phyloP scores from a whole-genome alignment of 257 asterid species.

The Solanum ossicruentum region DNA sequence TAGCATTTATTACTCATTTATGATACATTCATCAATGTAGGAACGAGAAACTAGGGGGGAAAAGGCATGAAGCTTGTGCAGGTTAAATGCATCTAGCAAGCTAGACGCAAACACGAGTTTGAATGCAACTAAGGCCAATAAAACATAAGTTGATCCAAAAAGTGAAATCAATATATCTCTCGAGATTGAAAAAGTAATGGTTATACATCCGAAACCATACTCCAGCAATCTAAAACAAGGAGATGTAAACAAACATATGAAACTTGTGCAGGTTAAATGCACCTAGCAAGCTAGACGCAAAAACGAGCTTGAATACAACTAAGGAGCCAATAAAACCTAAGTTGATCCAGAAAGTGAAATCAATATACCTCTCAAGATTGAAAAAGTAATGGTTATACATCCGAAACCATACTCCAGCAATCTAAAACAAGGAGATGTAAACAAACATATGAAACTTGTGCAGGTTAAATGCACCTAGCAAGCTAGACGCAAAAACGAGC shows the following conservation, averaged over 20 bases:
- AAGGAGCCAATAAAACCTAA: not conserved
- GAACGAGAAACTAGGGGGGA: not conserved
- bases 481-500: not conserved
- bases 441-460: not conserved
- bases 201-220: not conserved
- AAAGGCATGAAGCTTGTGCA: not conserved
- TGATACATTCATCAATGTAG: not conserved
- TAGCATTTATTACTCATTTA: not conserved
- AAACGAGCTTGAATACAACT: not conserved
- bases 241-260: not conserved
- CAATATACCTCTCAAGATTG: not conserved
- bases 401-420: not conserved
- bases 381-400: not conserved
- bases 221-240: not conserved
- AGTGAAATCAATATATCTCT: not conserved
- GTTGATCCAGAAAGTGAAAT: not conserved
- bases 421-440: not conserved
- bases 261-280: not conserved
- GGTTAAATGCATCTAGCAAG: not conserved
- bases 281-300: not conserved
- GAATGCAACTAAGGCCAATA: not conserved
- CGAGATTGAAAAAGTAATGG: not conserved
- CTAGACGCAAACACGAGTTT: not conserved
- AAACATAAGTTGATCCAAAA: not conserved
- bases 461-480: not conserved